phyloP scores from a whole-genome alignment of 106 monocot species.

The Ottelia alismoides region DNA sequence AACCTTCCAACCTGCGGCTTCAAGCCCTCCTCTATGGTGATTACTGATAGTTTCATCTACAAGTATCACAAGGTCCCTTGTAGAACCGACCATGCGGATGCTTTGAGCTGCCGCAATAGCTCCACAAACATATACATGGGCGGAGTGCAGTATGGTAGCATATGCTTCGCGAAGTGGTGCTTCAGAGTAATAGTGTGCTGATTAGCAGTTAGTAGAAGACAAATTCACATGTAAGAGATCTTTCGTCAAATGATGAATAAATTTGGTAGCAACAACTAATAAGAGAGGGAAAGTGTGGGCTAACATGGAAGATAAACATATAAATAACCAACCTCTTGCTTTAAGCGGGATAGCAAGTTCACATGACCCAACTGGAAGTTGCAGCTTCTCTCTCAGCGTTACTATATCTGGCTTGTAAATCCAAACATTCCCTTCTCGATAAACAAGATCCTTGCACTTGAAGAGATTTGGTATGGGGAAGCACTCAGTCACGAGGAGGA shows the following conservation, averaged over 20 bases:
- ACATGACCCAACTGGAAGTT: constrained; percentile 69
- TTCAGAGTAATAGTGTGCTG: constrained; percentile 26
- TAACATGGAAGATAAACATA: neutral
- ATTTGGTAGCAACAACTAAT: neutral
- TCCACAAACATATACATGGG: constrained; percentile 45
- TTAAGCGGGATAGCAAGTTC: constrained; percentile 49
- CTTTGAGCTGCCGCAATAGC: constrained; percentile 61
- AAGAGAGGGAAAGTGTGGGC: neutral
- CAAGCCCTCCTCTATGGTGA: constrained; percentile 35
- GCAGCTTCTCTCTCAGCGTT: constrained; percentile 38
- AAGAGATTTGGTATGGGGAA: constrained; percentile 85
- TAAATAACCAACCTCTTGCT: constrained; percentile 23
- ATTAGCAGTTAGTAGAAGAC: neutral
- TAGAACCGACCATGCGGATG: constrained; percentile 40
- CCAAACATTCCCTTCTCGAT: constrained; percentile 47
- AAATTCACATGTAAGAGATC: neutral
- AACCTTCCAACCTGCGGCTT: constrained; percentile 55
- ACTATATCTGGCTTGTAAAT: constrained; percentile 43
- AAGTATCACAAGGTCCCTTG: constrained; percentile 45
- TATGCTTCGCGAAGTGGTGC: constrained; percentile 30
- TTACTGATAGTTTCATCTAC: constrained; percentile 45
- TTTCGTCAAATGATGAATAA: neutral
- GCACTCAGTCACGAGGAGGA: constrained; percentile 61
- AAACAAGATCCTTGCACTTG: constrained; percentile 40
- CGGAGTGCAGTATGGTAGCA: constrained; percentile 63